Percentiles rank a stretch among this genome's conserved stretches.
Evolutionary conservation across 306 rosid species (phyloP).

Genomic region (Fragaria vesca): DNA sequence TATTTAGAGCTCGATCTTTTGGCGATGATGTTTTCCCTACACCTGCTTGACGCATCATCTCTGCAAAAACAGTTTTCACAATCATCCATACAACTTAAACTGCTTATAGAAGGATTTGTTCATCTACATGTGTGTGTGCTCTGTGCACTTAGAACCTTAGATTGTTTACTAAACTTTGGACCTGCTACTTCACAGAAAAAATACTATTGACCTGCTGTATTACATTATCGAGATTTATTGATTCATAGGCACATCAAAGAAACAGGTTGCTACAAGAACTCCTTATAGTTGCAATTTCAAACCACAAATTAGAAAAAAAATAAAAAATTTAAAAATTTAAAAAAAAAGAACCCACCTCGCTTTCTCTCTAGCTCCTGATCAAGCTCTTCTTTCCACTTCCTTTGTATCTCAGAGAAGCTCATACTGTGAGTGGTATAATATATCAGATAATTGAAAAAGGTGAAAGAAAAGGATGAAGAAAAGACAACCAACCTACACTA

Average conservation of each 20-base stretch:
- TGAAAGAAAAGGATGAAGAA: constrained; percentile 1
- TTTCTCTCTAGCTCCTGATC: constrained; percentile 95
- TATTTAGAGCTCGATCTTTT: constrained; percentile 66
- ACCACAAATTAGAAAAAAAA: constrained; percentile 12
- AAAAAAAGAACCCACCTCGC: constrained; percentile 58
- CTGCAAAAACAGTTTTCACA: constrained; percentile 39
- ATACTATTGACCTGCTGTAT: neutral
- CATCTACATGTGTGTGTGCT: neutral
- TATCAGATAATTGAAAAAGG: constrained; percentile 22
- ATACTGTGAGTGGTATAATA: constrained; percentile 39
- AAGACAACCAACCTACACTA: neutral
- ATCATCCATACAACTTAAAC: constrained; percentile 5
- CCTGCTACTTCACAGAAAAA: neutral
- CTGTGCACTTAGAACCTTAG: neutral
- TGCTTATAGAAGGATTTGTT: neutral
- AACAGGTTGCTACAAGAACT: neutral
- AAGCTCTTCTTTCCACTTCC: constrained; percentile 99
- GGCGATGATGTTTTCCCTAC: constrained; percentile 85
- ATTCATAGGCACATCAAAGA: neutral
- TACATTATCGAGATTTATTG: neutral
- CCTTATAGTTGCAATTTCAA: neutral
- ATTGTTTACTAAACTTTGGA: constrained; percentile 7
- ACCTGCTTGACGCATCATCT: constrained; percentile 95
- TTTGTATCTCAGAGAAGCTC: constrained; percentile 83
- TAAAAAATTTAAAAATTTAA: neutral